Conservation (phyloP, 495 filamentous ascomycete species). For the Rostrohypoxylon terebratum region DNA sequence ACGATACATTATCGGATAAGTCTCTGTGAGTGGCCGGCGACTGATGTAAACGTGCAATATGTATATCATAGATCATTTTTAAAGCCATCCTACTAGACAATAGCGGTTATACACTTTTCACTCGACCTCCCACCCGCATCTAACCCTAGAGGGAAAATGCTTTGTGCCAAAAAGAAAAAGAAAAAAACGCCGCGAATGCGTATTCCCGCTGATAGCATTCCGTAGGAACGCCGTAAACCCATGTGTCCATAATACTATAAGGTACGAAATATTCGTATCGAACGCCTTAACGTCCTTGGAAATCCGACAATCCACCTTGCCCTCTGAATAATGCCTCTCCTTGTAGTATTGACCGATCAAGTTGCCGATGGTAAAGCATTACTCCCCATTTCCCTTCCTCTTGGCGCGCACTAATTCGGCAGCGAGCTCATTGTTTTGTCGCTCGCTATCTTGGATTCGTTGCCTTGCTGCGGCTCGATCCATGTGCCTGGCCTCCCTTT, state of each 20-base stretch:
- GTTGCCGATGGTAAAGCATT: slow-evolving; percentile 2
- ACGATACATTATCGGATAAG: too few species aligned
- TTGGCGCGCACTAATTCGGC: slow-evolving; percentile 47
- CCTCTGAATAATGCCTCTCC: not conserved
- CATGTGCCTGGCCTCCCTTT: slow-evolving; percentile 85
- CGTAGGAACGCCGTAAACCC: slow-evolving; percentile 35
- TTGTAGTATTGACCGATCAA: not conserved
- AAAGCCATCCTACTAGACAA: slow-evolving; percentile 4
- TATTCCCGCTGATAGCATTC: slow-evolving; percentile 20
- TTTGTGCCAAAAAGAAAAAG: slow-evolving; percentile 8
- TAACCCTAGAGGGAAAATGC: slow-evolving; percentile 2
- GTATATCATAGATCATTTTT: slow-evolving; percentile 33
- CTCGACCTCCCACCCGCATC: not conserved
- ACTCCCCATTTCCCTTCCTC: slow-evolving; percentile 44
- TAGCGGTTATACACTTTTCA: slow-evolving; percentile 16
- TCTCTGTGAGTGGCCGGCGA: too few species aligned
- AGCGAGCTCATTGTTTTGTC: slow-evolving; percentile 77
- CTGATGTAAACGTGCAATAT: slow-evolving; percentile 7
- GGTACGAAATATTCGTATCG: slow-evolving; percentile 25
- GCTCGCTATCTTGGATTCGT: slow-evolving; percentile 83
- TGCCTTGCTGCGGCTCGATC: slow-evolving; percentile 86
- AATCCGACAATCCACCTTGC: not conserved
- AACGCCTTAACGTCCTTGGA: slow-evolving; percentile 16
- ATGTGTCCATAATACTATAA: slow-evolving; percentile 27
- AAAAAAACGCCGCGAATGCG: slow-evolving; percentile 35